Base-by-base conservation (phyloP, 2,329 filamentous ascomycete species). In the Neopestalotiopsis sp. region DNA sequence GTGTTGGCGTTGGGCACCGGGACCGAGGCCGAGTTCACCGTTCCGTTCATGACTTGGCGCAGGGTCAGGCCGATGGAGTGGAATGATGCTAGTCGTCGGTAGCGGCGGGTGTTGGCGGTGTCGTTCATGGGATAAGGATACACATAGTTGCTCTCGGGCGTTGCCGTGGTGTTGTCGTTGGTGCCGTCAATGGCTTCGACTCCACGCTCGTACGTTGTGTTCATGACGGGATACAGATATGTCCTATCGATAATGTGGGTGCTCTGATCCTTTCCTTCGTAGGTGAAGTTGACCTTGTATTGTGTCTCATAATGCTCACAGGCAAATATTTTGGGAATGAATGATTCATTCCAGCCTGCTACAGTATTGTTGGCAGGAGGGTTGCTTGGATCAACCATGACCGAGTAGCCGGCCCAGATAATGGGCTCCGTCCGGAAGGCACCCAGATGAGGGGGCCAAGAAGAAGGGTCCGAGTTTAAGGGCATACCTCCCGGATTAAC, bases 281-380 rank as follows among this genome's bases (percentile, higher is more conserved):
- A 79, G 67, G 76, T 77, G 68, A 83, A 81, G 2, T 69, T 70
- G 17, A 81, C 76, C 0, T 69, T 76, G 72, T 83, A 83, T 10
- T 73, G 67, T 6, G 77, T 77, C 70, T 80, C 76, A 45, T 81
- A 79, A 66, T 83, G 77, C 69, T 81, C 80, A 70, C 81, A 84
- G 6, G 75, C 76, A 30, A 81, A 74, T 0, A 82, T 74, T 65
- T 77, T 78, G 4, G 80, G 79, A 1, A 79, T 73, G 42, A 80
- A 80, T 1, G 77, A 73, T 2, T 75, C 72, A 34, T 77, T 68
- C 78, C 77, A 81, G 5, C 68, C 73, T 2, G 76, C 69, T 12
- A 72, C 71, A 17, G 69, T 74, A 0, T 63, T 68, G 14, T 75
- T 75, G 20, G 61, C 67, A 2, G 76, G 65, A 0, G 71, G 71